A percentile compares a stretch with the other conserved stretches of the same genome.
phyloP scores from a whole-genome alignment of 2,329 filamentous ascomycete genomes.

The Akanthomyces muscarius region DNA sequence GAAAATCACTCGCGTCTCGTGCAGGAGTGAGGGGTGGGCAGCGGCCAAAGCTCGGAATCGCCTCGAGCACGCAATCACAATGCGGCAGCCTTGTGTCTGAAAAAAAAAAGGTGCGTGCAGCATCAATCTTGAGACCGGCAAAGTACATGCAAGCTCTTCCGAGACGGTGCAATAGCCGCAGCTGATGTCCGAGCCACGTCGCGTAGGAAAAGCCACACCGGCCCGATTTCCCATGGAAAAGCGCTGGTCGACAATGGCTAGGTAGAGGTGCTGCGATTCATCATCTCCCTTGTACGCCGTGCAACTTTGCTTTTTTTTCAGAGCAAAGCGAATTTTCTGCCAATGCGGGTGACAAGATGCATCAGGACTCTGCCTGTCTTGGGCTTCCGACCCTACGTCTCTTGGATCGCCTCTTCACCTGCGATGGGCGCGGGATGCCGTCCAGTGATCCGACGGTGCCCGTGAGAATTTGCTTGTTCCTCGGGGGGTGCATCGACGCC shows the following conservation, averaged over 20 bases:
- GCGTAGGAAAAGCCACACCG: not conserved
- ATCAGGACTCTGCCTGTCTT: not conserved
- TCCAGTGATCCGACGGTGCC: constrained; percentile 4
- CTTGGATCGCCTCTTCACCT: not conserved
- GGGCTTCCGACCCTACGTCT: constrained; percentile 3
- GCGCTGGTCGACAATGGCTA: not conserved
- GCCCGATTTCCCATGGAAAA: not conserved
- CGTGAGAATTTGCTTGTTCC: not conserved
- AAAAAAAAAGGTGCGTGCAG: not conserved
- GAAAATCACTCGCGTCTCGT: not conserved
- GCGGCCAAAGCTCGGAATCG: not conserved
- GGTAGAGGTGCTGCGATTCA: no score
- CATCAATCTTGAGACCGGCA: not conserved
- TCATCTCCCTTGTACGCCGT: no score
- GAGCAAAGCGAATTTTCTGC: no score
- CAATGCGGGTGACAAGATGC: not conserved
- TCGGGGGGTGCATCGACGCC: not conserved
- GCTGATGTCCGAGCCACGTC: not conserved
- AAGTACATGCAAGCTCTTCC: not conserved
- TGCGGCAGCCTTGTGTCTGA: not conserved
- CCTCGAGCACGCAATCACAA: not conserved
- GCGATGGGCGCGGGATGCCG: not conserved
- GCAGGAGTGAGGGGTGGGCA: not conserved
- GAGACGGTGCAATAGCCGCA: not conserved
- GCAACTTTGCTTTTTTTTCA: no score